These are phyloP conservation scores for Fraxinus quadrangulata DNA, from an alignment of 257 asterid genomes.

Conservation along the genomic window DNA sequence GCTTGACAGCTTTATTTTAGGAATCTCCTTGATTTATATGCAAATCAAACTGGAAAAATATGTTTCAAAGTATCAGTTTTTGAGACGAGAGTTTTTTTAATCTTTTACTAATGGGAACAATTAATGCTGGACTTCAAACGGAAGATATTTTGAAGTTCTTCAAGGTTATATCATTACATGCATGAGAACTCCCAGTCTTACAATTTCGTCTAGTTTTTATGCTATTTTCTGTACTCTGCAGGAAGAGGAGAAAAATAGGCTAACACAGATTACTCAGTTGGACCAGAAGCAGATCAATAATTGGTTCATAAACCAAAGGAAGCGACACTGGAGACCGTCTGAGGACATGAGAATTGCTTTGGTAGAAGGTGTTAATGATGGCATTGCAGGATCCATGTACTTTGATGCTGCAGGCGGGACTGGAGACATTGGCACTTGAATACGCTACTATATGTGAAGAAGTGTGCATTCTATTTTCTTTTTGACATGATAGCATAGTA, in stretches of 20 bases:
- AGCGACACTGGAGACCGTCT: conserved; percentile 82
- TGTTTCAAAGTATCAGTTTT: too few relatives aligned
- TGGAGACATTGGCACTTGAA: conserved; percentile 33
- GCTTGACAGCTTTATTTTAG: too few relatives aligned
- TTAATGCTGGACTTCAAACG: too few relatives aligned
- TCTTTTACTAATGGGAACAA: too few relatives aligned
- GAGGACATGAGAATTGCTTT: conserved; percentile 77
- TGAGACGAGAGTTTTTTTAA: too few relatives aligned
- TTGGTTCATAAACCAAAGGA: conserved; percentile 91
- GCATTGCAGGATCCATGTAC: conserved; percentile 26
- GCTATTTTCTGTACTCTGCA: conserved; percentile 19
- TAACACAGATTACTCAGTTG: conserved; percentile 60
- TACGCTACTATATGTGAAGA: neutral
- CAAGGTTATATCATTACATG: neutral
- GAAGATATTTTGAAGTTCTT: too few relatives aligned
- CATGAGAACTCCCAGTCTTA: neutral
- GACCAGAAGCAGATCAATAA: conserved; percentile 86
- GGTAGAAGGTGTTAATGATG: conserved; percentile 52
- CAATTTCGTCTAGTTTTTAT: neutral
- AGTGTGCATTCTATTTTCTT: neutral
- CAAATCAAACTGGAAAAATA: too few relatives aligned
- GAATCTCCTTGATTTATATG: too few relatives aligned
- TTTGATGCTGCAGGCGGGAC: conserved; percentile 44
- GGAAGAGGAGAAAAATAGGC: conserved; percentile 78
- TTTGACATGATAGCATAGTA: neutral